Evolutionary conservation across 2,329 filamentous ascomycete genomes (phyloP).

Genomic region (Ophiobolus disseminans): DNA sequence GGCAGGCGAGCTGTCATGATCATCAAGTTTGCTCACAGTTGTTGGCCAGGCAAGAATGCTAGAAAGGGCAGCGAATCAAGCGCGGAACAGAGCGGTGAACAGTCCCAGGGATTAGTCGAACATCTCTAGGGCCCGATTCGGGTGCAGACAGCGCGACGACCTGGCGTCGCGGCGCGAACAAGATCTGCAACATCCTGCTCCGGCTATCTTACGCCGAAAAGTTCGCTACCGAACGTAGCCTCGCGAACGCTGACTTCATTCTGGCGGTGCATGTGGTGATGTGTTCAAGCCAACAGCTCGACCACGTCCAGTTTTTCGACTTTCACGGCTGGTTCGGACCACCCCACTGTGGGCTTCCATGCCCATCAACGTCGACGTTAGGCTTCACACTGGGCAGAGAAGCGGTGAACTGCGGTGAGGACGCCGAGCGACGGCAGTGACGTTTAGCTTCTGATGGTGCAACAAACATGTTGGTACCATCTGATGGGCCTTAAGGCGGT

Average conservation of each 20-base stretch:
- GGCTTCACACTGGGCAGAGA: constrained; percentile 24
- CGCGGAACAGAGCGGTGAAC: constrained; percentile 43
- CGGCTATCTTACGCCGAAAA: constrained; percentile 43
- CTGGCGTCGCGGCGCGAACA: constrained; percentile 48
- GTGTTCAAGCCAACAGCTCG: constrained; percentile 42
- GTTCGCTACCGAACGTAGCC: constrained; percentile 44
- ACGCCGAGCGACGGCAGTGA: constrained; percentile 34
- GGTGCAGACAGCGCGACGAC: constrained; percentile 48
- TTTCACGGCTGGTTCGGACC: constrained; percentile 20
- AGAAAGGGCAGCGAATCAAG: constrained; percentile 47
- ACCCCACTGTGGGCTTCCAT: constrained; percentile 23
- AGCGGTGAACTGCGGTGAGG: constrained; percentile 39
- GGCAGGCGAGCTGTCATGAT: constrained; percentile 32
- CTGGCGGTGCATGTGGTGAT: constrained; percentile 46
- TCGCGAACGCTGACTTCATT: constrained; percentile 48
- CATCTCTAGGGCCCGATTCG: constrained; percentile 36
- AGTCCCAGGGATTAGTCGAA: constrained; percentile 46
- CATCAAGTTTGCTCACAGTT: constrained; percentile 20
- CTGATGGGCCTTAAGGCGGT: constrained; percentile 26
- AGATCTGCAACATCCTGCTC: constrained; percentile 50
- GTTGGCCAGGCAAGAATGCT: constrained; percentile 18
- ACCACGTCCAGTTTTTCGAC: constrained; percentile 18
- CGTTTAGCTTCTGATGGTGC: constrained; percentile 30
- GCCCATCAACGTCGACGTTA: constrained; percentile 19
- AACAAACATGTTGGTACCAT: constrained; percentile 27